Base-by-base conservation (phyloP, 106 monocot genomes). In the Allium cepa region DNA sequence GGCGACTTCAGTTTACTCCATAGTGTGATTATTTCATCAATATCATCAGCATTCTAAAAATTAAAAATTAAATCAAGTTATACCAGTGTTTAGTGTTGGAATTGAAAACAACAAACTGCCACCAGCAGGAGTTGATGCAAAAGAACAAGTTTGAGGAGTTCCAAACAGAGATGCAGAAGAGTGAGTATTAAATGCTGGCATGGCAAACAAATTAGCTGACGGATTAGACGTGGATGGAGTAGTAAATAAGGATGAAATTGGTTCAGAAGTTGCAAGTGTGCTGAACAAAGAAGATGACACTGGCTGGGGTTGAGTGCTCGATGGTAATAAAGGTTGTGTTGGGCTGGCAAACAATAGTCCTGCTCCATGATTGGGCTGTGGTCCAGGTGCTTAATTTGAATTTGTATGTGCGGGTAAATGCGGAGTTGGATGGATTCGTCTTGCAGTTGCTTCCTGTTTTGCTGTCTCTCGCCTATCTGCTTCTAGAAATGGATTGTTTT, bases 391-490 rank as follows among this genome's bases (percentile, higher is more conserved):
- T 36, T 1, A 36, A 36, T 36, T 36, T 36, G 36, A 36, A 2
- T 36, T 36, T 2, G 36, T 2, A 73, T 73, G 57, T 71, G 92
- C 72, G 17, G 91, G 86, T 60, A 99, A 69, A 78, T 99, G 99
- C 57, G 92, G 69, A n/a, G 93, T 99, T 15, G 99, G 99, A 76
- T 99, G 99, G 66, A 99, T 78, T 79, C 87, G 84, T 72, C 79
- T 78, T 50, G 90, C 82, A 74, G 93, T 87, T 56, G 81, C 99
- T 77, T 93, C 90, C 71, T 83, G 90, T 67, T 87, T 90, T 47
- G 99, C 93, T 61, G 74, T 77, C 79, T 87, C 93, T 46, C 99
- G 67, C 72, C 87, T 84, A 56, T 87, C 83, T 55, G 99, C 99
- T 65, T 93, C 90, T 59, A 93, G 72, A 85, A 99, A 99, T 64